Evolutionary conservation across 768 basidiomycete species (phyloP).

Genomic region (Dentipellis sp.): DNA sequence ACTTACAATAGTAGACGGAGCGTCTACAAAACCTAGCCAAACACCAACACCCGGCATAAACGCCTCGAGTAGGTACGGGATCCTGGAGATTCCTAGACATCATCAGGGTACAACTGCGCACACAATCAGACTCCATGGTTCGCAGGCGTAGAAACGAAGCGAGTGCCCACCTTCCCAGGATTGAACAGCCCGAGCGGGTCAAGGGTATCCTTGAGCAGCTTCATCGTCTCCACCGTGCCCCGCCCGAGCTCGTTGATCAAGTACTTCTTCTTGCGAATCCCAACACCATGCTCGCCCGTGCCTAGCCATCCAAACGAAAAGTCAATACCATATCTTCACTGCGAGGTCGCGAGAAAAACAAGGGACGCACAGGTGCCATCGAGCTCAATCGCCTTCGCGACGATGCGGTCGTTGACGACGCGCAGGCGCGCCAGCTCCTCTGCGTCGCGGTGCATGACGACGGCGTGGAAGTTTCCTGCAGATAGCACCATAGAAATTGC

Average conservation of each 20-base stretch:
- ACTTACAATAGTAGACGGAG: no score
- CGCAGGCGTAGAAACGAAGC: neutral
- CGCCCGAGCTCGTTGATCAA: conserved; percentile 72
- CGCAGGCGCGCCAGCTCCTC: conserved; percentile 45
- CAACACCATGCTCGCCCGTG: conserved; percentile 84
- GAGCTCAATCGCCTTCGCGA: conserved; percentile 59
- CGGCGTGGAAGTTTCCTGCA: conserved; percentile 41
- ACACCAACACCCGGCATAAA: no score
- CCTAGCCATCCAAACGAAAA: conserved; percentile 27
- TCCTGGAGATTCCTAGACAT: no score
- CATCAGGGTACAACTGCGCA: neutral
- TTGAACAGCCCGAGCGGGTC: conserved; percentile 81
- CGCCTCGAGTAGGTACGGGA: no score
- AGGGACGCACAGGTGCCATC: conserved; percentile 66
- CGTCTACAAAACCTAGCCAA: no score
- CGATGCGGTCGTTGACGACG: conserved; percentile 58
- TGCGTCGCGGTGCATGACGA: conserved; percentile 51
- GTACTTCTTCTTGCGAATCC: conserved; percentile 80
- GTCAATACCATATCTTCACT: neutral
- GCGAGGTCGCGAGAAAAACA: neutral
- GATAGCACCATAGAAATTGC: neutral
- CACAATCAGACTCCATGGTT: neutral
- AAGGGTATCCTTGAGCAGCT: conserved; percentile 64
- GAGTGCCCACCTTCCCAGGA: conserved; percentile 52
- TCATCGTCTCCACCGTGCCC: conserved; percentile 79